Evolutionary conservation across 352 stramenopile genomes (phyloP).

Genomic region (Globisporangium viniferum): DNA sequence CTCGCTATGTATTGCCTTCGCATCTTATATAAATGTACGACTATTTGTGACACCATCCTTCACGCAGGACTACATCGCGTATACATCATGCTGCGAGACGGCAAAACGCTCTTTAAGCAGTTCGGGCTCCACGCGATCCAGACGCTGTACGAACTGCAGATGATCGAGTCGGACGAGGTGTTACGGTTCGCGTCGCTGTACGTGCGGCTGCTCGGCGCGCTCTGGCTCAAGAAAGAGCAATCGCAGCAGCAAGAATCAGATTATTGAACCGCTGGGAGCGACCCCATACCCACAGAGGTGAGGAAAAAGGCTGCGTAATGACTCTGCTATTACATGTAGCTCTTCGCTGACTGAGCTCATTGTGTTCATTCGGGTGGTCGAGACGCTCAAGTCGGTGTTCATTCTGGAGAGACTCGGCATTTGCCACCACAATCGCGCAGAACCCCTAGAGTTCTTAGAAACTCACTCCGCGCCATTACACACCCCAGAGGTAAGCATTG

Average conservation of each 20-base stretch:
- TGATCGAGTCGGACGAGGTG: constrained; percentile 45
- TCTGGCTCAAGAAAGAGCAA: constrained; percentile 46
- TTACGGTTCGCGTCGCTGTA: constrained; percentile 49
- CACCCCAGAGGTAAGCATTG: constrained; percentile 32
- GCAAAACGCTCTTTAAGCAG: constrained; percentile 19
- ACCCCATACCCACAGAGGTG: constrained; percentile 49
- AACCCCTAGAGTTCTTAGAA: constrained; percentile 67
- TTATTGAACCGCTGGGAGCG: constrained; percentile 28
- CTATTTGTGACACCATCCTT: not conserved
- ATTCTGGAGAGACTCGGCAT: constrained; percentile 73
- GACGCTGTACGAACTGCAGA: constrained; percentile 60
- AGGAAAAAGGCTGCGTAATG: not conserved
- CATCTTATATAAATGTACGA: not conserved
- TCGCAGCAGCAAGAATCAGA: constrained; percentile 31
- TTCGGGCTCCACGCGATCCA: constrained; percentile 57
- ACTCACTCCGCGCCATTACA: constrained; percentile 33
- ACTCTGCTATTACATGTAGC: not conserved
- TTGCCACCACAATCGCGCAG: constrained; percentile 49
- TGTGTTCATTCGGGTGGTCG: constrained; percentile 22
- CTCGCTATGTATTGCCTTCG: not conserved
- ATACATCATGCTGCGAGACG: constrained; percentile 36
- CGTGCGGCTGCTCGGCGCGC: constrained; percentile 42
- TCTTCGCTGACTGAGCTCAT: not conserved
- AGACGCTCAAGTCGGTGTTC: constrained; percentile 62
- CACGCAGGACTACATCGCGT: constrained; percentile 28